Evolutionary conservation across 805 yeast genomes (phyloP).

Genomic region (Saturnispora sanitii): DNA sequence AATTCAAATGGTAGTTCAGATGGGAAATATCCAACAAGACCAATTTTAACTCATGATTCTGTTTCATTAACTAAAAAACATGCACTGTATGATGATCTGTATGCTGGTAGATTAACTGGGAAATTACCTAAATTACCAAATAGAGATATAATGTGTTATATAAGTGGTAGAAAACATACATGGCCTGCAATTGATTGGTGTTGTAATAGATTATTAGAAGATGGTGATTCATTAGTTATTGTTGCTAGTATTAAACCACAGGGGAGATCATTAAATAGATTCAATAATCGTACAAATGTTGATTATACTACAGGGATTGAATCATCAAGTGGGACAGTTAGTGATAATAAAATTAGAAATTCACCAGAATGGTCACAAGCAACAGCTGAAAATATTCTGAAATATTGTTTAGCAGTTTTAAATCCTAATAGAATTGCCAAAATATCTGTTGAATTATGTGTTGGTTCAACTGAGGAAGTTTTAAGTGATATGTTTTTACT

Average conservation of each 20-base stretch:
- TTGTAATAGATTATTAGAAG: conserved; percentile 40
- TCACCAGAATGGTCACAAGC: conserved; percentile 39
- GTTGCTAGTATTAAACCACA: conserved; percentile 40
- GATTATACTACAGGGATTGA: conserved; percentile 9
- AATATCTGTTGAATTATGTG: conserved; percentile 50
- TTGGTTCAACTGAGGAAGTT: conserved; percentile 47
- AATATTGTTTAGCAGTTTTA: conserved; percentile 38
- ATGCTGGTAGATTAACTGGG: conserved; percentile 28
- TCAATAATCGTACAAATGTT: conserved; percentile 13
- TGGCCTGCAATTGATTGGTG: conserved; percentile 80
- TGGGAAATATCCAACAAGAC: conserved; percentile 25
- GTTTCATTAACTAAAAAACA: conserved; percentile 39
- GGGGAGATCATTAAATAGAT: conserved; percentile 17
- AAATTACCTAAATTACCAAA: conserved; percentile 32
- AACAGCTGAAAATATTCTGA: conserved; percentile 41
- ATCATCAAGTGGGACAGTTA: conserved; percentile 9
- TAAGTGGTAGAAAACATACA: conserved; percentile 64
- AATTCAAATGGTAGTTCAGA: conserved; percentile 1
- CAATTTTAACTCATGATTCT: conserved; percentile 32
- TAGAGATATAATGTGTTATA: conserved; percentile 51
- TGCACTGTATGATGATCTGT: conserved; percentile 37
- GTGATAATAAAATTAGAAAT: conserved; percentile 30
- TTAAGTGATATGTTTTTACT: conserved; percentile 50
- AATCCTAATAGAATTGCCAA: conserved; percentile 38
- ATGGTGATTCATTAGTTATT: conserved; percentile 60